phyloP scores from a whole-genome alignment of 805 yeast genomes.

The Wickerhamiella siamensis region DNA sequence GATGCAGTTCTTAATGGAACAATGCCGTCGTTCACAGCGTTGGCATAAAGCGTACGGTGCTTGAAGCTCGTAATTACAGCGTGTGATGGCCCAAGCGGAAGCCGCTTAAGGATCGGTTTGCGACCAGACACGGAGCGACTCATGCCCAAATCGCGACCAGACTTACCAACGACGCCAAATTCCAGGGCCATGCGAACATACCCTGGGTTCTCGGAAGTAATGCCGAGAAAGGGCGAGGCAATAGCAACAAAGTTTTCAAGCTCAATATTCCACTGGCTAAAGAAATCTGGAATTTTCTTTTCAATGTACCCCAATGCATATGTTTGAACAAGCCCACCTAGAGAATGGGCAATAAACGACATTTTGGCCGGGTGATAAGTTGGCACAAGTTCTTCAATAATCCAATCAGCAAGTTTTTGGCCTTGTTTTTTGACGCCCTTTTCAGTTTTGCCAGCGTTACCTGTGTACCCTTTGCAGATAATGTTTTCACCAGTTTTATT shows the following conservation, averaged over 20 bases:
- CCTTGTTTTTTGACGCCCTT: conserved; percentile 80
- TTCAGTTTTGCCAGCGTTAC: conserved; percentile 78
- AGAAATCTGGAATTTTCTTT: conserved; percentile 50
- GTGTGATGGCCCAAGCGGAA: conserved; percentile 67
- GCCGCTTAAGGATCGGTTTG: conserved; percentile 55
- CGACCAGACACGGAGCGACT: conserved; percentile 27
- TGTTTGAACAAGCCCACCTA: conserved; percentile 86
- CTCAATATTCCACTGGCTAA: conserved; percentile 33
- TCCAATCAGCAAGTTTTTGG: conserved; percentile 58
- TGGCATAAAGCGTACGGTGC: conserved; percentile 74
- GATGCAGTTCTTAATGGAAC: conserved; percentile 91
- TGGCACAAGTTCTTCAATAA: conserved; percentile 41
- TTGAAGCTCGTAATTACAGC: conserved; percentile 45
- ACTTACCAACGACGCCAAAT: conserved; percentile 79
- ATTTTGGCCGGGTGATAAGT: conserved; percentile 38
- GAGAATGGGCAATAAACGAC: conserved; percentile 83
- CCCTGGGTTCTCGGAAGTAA: conserved; percentile 74
- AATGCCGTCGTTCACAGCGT: conserved; percentile 83
- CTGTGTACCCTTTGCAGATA: conserved; percentile 68
- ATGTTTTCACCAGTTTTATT: conserved; percentile 40
- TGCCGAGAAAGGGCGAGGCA: conserved; percentile 83
- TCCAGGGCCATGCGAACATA: conserved; percentile 73
- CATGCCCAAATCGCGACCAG: conserved; percentile 83
- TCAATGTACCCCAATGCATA: conserved; percentile 76
- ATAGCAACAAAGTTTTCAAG: conserved; percentile 71